A percentile compares a stretch with the other conserved stretches of the same genome.
phyloP scores from a whole-genome alignment of 345 rosid genomes.

The Lepidium aucheri region DNA sequence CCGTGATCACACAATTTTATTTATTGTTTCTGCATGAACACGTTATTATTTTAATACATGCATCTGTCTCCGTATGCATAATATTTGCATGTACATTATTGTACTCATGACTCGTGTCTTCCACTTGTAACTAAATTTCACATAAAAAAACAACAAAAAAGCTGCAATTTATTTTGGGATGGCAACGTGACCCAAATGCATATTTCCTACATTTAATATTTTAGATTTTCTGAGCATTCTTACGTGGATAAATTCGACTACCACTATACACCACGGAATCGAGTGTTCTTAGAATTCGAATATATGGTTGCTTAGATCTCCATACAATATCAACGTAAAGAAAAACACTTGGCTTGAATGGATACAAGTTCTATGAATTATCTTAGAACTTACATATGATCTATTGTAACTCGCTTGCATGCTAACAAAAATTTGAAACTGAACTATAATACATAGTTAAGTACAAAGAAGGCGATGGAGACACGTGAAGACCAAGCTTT shows the following conservation, averaged over 20 bases:
- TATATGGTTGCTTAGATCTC: not conserved
- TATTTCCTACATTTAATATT: not conserved
- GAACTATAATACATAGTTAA: not conserved
- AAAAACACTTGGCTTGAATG: no score
- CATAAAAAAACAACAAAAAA: slow-evolving; percentile 1
- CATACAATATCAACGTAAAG: not conserved
- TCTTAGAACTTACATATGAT: not conserved
- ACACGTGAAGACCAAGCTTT: slow-evolving; percentile 23
- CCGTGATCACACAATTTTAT: slow-evolving; percentile 9
- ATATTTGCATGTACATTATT: not conserved
- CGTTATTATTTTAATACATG: not conserved
- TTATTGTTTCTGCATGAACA: no score
- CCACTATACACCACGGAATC: not conserved
- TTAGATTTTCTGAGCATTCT: not conserved
- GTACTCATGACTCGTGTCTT: not conserved
- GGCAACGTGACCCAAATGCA: not conserved
- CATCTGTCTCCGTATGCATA: not conserved
- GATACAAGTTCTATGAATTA: not conserved
- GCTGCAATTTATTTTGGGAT: not conserved
- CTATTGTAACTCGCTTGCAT: not conserved
- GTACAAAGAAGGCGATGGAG: not conserved
- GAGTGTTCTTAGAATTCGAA: not conserved
- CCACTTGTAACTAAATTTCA: slow-evolving; percentile 13
- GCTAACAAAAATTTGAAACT: not conserved
- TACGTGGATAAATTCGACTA: not conserved